phyloP scores from a whole-genome alignment of 805 yeast species.

The Hanseniaspora osmophila region DNA sequence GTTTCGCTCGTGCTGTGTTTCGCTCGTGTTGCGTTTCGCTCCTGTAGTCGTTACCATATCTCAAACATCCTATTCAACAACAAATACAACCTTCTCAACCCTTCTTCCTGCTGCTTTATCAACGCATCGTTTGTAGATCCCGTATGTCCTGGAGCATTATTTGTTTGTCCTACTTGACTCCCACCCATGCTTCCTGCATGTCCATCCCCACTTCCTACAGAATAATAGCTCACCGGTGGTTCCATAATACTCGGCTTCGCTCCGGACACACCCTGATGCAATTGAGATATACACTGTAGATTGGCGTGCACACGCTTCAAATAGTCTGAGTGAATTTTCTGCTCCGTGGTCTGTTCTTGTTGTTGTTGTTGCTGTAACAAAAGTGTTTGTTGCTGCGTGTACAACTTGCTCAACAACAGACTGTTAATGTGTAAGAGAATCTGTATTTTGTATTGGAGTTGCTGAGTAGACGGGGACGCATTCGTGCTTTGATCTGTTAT shows the following conservation, averaged over 20 bases:
- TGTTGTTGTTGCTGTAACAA: conserved; percentile 7
- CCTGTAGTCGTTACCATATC: conserved; percentile 16
- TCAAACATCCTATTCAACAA: conserved; percentile 22
- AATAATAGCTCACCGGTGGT: conserved; percentile 9
- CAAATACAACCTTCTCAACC: conserved; percentile 19
- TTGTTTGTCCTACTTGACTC: too few species aligned
- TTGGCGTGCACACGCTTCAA: conserved; percentile 23
- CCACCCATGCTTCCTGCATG: not conserved
- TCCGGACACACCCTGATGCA: conserved; percentile 17
- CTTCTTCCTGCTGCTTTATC: conserved; percentile 16
- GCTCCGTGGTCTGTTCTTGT: conserved; percentile 3
- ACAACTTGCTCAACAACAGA: conserved; percentile 15
- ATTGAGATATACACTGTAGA: conserved; percentile 23
- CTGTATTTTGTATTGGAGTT: conserved; percentile 22
- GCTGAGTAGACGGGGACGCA: conserved; percentile 9
- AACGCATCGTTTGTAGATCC: conserved; percentile 6
- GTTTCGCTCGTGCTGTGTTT: too few species aligned
- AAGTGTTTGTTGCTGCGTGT: conserved; percentile 14
- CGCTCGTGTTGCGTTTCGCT: too few species aligned
- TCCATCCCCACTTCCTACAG: not conserved
- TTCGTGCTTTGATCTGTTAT: too few species aligned
- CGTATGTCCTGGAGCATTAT: not conserved
- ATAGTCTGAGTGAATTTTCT: conserved; percentile 17
- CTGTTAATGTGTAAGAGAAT: conserved; percentile 23
- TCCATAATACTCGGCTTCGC: conserved; percentile 19